These are phyloP conservation scores for Aurifilum marmelostoma DNA, from an alignment of 2,329 filamentous ascomycete genomes.

Conservation along the genomic window DNA sequence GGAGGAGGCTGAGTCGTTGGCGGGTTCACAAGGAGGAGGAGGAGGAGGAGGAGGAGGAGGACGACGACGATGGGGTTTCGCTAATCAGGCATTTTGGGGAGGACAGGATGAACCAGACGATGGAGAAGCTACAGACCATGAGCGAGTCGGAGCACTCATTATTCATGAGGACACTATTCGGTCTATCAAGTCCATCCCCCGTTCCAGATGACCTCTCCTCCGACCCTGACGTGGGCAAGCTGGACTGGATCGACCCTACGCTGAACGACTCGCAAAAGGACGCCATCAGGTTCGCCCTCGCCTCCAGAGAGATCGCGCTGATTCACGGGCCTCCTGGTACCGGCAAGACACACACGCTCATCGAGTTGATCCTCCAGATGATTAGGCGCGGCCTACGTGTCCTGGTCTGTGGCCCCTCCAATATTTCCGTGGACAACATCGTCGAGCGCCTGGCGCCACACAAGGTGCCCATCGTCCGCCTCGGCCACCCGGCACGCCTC, in stretches of 20 bases:
- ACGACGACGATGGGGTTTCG: neutral
- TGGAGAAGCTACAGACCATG: constrained; percentile 64
- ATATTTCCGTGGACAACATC: constrained; percentile 98
- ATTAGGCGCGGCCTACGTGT: constrained; percentile 73
- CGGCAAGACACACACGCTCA: constrained; percentile 94
- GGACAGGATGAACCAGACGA: constrained; percentile 64
- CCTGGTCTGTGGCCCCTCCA: constrained; percentile 94
- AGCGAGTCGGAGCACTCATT: constrained; percentile 58
- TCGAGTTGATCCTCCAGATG: constrained; percentile 93
- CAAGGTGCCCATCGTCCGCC: constrained; percentile 82
- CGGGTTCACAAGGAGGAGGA: neutral
- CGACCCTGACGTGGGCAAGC: constrained; percentile 47
- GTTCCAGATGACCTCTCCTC: constrained; percentile 46
- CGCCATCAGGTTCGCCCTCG: constrained; percentile 79
- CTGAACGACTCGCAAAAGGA: constrained; percentile 71
- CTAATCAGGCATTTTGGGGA: too few species aligned
- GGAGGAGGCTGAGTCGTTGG: neutral
- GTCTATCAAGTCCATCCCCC: constrained; percentile 56
- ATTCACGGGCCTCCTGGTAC: constrained; percentile 97
- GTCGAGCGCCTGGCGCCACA: constrained; percentile 87
- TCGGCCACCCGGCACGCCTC: constrained; percentile 90
- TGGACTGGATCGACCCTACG: constrained; percentile 64
- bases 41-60: neutral
- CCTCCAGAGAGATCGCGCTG: constrained; percentile 78
- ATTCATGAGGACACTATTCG: constrained; percentile 67